Evolutionary conservation across 768 basidiomycete genomes (phyloP), one percentile per base, ranked within the genome.

Genomic region (Tricholoma furcatifolium): DNA sequence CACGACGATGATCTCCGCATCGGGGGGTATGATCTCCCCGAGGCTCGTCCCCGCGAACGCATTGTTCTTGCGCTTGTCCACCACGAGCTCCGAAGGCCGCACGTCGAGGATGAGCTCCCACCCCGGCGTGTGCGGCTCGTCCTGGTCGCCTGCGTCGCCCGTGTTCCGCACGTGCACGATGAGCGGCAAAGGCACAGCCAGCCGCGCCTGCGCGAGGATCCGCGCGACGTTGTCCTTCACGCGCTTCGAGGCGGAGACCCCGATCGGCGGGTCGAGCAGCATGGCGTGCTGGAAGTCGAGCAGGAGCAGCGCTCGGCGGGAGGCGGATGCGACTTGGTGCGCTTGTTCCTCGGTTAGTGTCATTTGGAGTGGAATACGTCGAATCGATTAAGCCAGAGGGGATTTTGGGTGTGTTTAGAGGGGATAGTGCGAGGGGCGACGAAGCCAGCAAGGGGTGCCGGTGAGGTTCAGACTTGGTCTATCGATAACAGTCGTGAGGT

Each of bases 41-140:
- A 89, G 72, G 10, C 47, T 55, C 17, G 85, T 88, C 10, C 82
- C 82, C 0, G 77, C 73, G 57, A 88, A 89, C 23, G 85, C 84
- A 58, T 88, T 87, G 70, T 83, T 86, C 70, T 84, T 84, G 44
- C 70, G 69, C 70, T 87, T 88, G 69, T 88, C 85, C 42, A 88
- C 58, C 47, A 86, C 71, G 45, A 68, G 63, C 63, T 88, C 86
- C 60, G 72, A 60, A 0, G 74, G 65, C 7, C 74, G 73, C 0
- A 83, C 80, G 15, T 71, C 59, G 67, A 82, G 80, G 50, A 76
- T 75, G 60, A 88, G 81, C 58, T 80, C 66, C 87, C 86, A 88
- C 3, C 84, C 84, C 1, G 74, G 63, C 0, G 80, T 69, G 54
- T 71, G 56, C 0, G 76, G 78, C 61, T 83, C 82, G 67, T 88